Evolutionary conservation across 768 basidiomycete genomes (phyloP), one percentile per base, ranked within the genome.

Genomic region (Termitomyces sp.): DNA sequence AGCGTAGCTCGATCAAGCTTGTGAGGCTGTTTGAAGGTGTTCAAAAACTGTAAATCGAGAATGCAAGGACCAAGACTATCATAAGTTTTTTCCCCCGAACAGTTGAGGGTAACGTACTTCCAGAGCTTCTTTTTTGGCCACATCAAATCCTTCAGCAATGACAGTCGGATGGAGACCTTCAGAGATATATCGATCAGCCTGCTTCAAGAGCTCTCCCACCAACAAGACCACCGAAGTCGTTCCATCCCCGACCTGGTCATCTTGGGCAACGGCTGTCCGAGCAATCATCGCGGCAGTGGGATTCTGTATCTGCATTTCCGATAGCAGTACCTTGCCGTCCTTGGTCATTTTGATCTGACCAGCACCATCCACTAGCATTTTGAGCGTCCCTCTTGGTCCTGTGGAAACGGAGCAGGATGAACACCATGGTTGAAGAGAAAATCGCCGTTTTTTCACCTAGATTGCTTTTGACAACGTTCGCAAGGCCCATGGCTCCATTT

Each of bases 341-440:
- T 98, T 99, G 62, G 97, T 98, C 92, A 99, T 95, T 82, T 98
- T 99, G 73, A 99, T 95, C 76, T 94, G 92, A 10, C 97, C 97
- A 14, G 95, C 81, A 56, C 97, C 97, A 73, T 98, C 97, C 44
- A 99, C 97, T 53, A 99, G 86, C 96, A 99, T 98, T 80, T 99
- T 99, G 64, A 98, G 82, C 0, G 97, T 98, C 58, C 97, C 97
- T 73, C 96, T 79, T 20, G 97, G 97, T 47, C 96, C 95, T 96
- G 35, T 18, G 18, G 62, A 52, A 53, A 40, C 63, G 51, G 52
- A 58, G 61, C 33, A 56, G 51, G 50, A 51, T 48, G 14, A 55
- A 28, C 36, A 36, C 8, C 5, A 46, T 45, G 10, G 18, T 40
- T 33, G 54, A 13, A 36, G 35, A 14, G 16, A 28, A 50, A 26